phyloP scores from a whole-genome alignment of 2,329 filamentous ascomycete species.

The Colletotrichum sp. region DNA sequence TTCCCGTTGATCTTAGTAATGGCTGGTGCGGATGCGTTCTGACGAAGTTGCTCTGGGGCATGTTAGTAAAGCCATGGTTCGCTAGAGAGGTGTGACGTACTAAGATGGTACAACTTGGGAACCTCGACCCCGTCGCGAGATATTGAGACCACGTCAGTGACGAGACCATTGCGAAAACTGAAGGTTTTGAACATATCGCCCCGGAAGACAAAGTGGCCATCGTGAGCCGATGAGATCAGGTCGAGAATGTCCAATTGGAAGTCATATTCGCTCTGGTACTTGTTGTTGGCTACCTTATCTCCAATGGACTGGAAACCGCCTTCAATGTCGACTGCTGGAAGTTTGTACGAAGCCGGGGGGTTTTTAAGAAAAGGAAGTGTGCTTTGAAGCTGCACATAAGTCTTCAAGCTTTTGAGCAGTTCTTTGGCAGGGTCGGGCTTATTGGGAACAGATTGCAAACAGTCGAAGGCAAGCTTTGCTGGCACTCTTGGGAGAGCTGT shows the following conservation, averaged over 20 bases:
- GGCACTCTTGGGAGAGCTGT: conserved; percentile 35
- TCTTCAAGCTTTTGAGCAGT: conserved; percentile 41
- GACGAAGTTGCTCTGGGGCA: neutral
- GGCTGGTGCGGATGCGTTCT: conserved; percentile 36
- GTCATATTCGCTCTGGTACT: conserved; percentile 57
- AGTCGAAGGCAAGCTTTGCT: conserved; percentile 39
- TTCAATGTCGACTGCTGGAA: conserved; percentile 53
- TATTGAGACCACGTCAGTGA: conserved; percentile 57
- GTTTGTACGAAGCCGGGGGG: conserved; percentile 55
- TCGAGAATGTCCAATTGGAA: conserved; percentile 59
- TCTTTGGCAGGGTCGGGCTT: conserved; percentile 35
- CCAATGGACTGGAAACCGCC: conserved; percentile 49
- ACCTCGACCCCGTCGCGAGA: conserved; percentile 62
- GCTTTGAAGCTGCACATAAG: conserved; percentile 53
- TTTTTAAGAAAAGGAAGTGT: conserved; percentile 52
- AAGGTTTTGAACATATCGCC: conserved; percentile 61
- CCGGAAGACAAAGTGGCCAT: conserved; percentile 67
- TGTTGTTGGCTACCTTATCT: conserved; percentile 41
- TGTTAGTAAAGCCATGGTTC: conserved; percentile 21
- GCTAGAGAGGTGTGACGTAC: conserved; percentile 28
- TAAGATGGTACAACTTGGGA: conserved; percentile 61
- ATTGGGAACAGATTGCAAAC: conserved; percentile 43
- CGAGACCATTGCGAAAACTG: conserved; percentile 39
- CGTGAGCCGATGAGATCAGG: conserved; percentile 58
- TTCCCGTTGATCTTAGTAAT: conserved; percentile 61